Base-by-base conservation (phyloP, 1,284 basidiomycete species). In the Mycosarcoma mackinlayi region DNA sequence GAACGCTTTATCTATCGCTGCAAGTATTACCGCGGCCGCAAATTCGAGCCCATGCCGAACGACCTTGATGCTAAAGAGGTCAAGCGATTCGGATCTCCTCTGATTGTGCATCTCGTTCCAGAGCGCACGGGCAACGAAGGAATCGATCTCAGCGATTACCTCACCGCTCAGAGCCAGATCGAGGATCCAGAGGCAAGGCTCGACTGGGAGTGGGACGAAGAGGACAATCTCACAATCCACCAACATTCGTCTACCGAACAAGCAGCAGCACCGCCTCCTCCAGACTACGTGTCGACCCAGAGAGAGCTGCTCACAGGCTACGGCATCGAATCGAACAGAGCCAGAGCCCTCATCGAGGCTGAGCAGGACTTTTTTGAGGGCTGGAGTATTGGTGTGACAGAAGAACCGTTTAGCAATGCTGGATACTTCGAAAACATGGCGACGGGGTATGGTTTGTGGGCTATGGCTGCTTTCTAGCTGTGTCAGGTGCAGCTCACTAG, bases 131-230 rank as follows among this genome's bases (percentile, higher is more conserved):
- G 58, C 2, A 41, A 52, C 14, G 55, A 62, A 30, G 66, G 61
- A 13, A 48, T 69, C 33, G 60, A 69, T 31, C 27, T 69, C 10
- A 3, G 23, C 21, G 66, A 63, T 19, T 53, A 58, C 41, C 16
- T 44, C 16, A 3, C 24, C 3, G 23, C 25, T 10, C 28, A 28
- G 6, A 13, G 14, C 6, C 44, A 4, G 11, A 9, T 19, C 3
- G 46, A 41, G 3, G 33, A 53, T 8, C 40, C 24, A n/a, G 33
- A 16, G 16, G 18, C 35, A 24, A 34, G 24, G 9, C 14, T 61
- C 3, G 60, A 56, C n/a, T 70, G 67, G 59, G 62, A 66, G 45
- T 71, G 63, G 52, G 61, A 66, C 37, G 58, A 66, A n/a, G 37
- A 62, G 25, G 57, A 60, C 23, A 44, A 55, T 35, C 47, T 42